Evolutionary conservation across 192 early-diverging fungal genomes (phyloP).

Genomic region (Coemansia sp.): DNA sequence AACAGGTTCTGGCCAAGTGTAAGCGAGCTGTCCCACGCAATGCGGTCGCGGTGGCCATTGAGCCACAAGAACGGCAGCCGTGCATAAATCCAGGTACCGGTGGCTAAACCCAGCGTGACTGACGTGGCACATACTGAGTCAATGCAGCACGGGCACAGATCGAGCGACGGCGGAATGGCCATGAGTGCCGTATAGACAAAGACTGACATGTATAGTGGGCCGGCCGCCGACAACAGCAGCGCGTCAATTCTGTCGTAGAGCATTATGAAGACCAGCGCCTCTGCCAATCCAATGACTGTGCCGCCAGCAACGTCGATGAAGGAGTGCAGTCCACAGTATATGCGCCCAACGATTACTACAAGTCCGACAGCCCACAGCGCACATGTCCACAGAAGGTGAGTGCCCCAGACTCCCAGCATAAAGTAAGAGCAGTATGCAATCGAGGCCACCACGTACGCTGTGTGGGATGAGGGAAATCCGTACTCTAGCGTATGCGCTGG

Average conservation of each 20-base stretch:
- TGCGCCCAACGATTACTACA: conserved; percentile 68
- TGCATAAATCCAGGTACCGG: conserved; percentile 43
- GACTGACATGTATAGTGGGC: conserved; percentile 35
- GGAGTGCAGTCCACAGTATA: conserved; percentile 90
- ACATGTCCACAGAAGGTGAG: conserved; percentile 36
- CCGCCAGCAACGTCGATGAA: conserved; percentile 77
- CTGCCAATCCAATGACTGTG: conserved; percentile 57
- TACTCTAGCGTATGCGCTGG: conserved; percentile 75
- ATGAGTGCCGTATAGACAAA: conserved; percentile 26
- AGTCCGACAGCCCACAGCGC: conserved; percentile 52
- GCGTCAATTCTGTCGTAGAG: conserved; percentile 31
- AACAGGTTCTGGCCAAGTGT: conserved; percentile 28
- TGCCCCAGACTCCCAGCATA: conserved; percentile 34
- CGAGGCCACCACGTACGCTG: conserved; percentile 79
- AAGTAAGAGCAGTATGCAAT: conserved; percentile 53
- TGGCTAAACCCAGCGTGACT: conserved; percentile 37
- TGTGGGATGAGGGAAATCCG: conserved; percentile 90
- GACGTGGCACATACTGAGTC: conserved; percentile 49
- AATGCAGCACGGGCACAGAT: conserved; percentile 53
- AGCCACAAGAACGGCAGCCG: conserved; percentile 42
- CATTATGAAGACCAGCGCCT: conserved; percentile 53
- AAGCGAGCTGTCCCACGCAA: conserved; percentile 48
- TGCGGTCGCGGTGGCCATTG: conserved; percentile 22
- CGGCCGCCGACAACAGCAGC: conserved; percentile 34
- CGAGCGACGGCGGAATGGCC: conserved; percentile 42